These are phyloP conservation scores for Russula earlei DNA, from an alignment of 768 basidiomycete species.

Conservation along the genomic window DNA sequence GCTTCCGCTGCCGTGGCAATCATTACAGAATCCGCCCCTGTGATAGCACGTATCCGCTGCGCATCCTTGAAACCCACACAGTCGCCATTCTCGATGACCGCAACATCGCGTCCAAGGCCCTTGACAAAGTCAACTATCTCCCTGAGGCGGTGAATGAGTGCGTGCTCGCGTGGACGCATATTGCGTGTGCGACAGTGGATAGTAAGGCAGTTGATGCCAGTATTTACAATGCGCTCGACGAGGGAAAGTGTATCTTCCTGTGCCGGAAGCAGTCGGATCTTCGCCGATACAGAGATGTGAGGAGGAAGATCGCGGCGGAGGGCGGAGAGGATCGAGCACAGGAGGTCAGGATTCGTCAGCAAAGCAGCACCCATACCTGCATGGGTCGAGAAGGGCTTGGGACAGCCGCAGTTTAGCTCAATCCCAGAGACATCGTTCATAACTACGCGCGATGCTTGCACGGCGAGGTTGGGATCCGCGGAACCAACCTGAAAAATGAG, in stretches of 20 bases:
- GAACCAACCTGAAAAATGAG: constrained; percentile 96
- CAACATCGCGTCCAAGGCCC: constrained; percentile 62
- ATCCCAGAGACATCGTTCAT: constrained; percentile 85
- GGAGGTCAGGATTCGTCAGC: constrained; percentile 80
- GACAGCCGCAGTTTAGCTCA: constrained; percentile 97
- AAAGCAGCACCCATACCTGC: constrained; percentile 96
- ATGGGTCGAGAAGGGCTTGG: constrained; percentile 90
- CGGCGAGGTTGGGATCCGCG: constrained; percentile 80
- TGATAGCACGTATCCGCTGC: constrained; percentile 59
- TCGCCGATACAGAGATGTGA: constrained; percentile 83
- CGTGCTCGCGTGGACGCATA: constrained; percentile 78
- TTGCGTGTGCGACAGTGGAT: constrained; percentile 91
- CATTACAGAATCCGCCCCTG: constrained; percentile 93
- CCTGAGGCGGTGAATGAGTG: constrained; percentile 64
- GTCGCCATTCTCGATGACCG: constrained; percentile 92
- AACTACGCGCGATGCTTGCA: constrained; percentile 82
- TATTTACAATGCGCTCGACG: constrained; percentile 79
- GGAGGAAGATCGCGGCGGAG: constrained; percentile 63
- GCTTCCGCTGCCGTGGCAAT: constrained; percentile 91
- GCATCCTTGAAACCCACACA: constrained; percentile 74
- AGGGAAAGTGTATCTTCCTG: constrained; percentile 85
- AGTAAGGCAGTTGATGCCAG: constrained; percentile 83
- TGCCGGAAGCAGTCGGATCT: constrained; percentile 80
- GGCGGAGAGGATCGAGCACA: constrained; percentile 80
- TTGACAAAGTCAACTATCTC: constrained; percentile 86